A percentile compares a stretch with the other conserved stretches of the same genome.
Evolutionary conservation across 2,329 filamentous ascomycete genomes (phyloP).

Genomic region (Tricladium varicosporioides): DNA sequence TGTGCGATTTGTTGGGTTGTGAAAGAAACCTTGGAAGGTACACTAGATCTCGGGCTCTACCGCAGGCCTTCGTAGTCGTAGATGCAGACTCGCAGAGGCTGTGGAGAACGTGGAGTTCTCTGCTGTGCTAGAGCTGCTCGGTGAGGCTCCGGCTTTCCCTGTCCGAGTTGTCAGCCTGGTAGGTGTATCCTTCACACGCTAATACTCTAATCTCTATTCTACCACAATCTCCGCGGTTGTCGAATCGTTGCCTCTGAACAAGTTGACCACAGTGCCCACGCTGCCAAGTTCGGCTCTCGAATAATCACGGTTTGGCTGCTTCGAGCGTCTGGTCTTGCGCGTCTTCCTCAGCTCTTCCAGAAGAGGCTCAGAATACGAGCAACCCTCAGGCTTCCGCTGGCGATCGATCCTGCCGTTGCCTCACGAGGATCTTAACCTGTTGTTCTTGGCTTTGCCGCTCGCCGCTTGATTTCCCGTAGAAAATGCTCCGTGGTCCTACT

Average conservation of each 20-base stretch:
- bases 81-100: not conserved
- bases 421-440: not conserved
- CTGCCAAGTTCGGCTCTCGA: not conserved
- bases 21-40: no score
- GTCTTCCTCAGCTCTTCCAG: not conserved
- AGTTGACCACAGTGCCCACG: not conserved
- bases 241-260: not conserved
- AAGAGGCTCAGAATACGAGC: not conserved
- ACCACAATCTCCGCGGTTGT: not conserved
- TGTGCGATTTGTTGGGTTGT: no score
- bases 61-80: not conserved
- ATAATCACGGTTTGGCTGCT: not conserved
- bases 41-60: not conserved
- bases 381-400: not conserved
- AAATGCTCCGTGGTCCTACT: not conserved
- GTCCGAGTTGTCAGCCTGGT: not conserved
- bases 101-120: no score
- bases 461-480: not conserved
- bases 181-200: not conserved
- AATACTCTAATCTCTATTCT: not conserved
- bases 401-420: not conserved
- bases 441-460: not conserved
- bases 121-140: not conserved
- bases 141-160: not conserved
- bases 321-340: not conserved